Evolutionary conservation across 345 rosid species (phyloP).

Genomic region (Anacardium occidentale): DNA sequence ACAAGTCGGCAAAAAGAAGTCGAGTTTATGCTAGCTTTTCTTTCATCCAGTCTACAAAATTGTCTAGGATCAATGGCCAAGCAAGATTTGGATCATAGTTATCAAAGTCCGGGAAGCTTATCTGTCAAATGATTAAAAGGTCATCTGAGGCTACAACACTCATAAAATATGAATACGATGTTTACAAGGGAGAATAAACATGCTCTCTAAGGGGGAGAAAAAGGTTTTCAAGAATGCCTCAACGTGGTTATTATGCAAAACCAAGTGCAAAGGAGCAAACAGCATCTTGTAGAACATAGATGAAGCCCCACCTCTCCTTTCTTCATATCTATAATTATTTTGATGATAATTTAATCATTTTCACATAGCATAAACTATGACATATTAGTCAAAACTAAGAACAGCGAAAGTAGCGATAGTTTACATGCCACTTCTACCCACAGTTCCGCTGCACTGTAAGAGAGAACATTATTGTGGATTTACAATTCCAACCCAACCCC

Average conservation of each 20-base stretch:
- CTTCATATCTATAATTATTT: not conserved
- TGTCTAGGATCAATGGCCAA: slow-evolving; percentile 97
- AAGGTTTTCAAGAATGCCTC: not conserved
- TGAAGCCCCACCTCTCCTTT: not conserved
- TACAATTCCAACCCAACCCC: not conserved
- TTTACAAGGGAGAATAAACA: not conserved
- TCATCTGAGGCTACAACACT: not conserved
- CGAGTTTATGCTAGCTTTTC: slow-evolving; percentile 56
- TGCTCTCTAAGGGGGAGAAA: not conserved
- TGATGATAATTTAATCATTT: not conserved
- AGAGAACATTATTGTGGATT: not conserved
- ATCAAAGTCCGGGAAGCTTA: slow-evolving; percentile 77
- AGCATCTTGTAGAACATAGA: not conserved
- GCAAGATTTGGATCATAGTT: slow-evolving; percentile 90
- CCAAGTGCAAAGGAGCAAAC: not conserved
- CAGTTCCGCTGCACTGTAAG: not conserved
- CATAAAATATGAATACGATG: slow-evolving; percentile 3
- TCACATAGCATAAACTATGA: not conserved
- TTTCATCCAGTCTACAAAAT: slow-evolving; percentile 97
- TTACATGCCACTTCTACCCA: not conserved
- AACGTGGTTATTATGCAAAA: not conserved
- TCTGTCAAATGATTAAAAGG: slow-evolving; percentile 48
- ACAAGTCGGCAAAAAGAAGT: slow-evolving; percentile 24
- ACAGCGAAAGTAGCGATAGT: not conserved
- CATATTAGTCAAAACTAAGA: not conserved